A percentile compares a stretch with the other conserved stretches of the same genome.
These are phyloP conservation scores for Hypomyces perniciosus DNA, from an alignment of 2,329 filamentous ascomycete genomes.

Conservation along the genomic window DNA sequence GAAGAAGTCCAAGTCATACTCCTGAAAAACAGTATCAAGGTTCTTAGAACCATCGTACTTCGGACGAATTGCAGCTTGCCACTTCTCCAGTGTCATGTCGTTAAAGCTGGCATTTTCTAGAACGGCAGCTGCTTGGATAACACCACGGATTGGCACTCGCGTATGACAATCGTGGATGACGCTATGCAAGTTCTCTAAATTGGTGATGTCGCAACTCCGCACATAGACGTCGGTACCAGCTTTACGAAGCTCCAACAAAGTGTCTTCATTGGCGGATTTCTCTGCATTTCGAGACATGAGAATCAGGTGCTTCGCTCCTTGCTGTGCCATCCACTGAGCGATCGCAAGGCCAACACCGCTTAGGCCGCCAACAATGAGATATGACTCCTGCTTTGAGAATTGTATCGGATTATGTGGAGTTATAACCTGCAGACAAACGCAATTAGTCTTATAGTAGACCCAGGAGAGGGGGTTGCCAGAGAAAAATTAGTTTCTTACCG, in stretches of 20 bases:
- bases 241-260: no score
- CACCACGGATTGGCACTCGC: not conserved
- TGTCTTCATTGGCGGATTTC: not conserved
- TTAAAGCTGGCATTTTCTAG: not conserved
- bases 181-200: no score
- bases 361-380: not conserved
- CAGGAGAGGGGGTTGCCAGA: not conserved
- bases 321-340: not conserved
- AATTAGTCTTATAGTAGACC: no score
- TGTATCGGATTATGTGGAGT: not conserved
- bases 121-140: not conserved
- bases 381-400: not conserved
- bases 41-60: not conserved
- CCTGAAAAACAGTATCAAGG: not conserved
- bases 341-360: not conserved
- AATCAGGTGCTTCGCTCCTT: not conserved
- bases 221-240: no score
- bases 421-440: not conserved
- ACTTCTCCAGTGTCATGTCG: not conserved
- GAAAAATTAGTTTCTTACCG: not conserved
- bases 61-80: not conserved
- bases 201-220: no score
- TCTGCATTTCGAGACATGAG: not conserved
- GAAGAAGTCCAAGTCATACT: conserved; percentile 30
- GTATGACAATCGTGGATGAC: no score